Evolutionary conservation across 2,329 filamentous ascomycete genomes (phyloP), one percentile per base, ranked within the genome.

Genomic region (Herpotrichia juniperi): DNA sequence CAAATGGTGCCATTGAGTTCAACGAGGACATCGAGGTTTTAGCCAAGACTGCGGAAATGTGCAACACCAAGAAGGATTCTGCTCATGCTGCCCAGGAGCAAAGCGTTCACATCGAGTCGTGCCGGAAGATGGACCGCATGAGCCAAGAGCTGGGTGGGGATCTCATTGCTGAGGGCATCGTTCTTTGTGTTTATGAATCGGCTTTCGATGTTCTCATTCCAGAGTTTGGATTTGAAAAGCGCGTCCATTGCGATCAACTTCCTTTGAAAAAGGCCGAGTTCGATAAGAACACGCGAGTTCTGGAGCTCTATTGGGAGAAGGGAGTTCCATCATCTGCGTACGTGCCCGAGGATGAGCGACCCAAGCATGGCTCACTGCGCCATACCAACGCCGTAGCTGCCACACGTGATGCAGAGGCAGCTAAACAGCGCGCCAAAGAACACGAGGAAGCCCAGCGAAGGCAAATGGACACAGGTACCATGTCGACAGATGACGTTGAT

Each of bases 301-400:
- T 99, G 42, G 94, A 99, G 77, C 84, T 99, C 14, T 99, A 97
- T 82, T 99, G 94, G 94, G 94, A 99, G 86, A 99, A 97, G 84
- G 94, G 94, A 42, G 92, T 97, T 7, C 91, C 93, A 24, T 97
- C 93, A 57, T 97, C 93, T 37, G 90, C 93, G 2, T 99, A 96
- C 65, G 88, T 99, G 46, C 94, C 94, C 2, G 94, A 99, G 71
- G 94, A 99, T 71, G 94, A 99, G 79, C 89, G 93, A 51, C 93
- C 93, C 48, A 96, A 94, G 81, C 87, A 89, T 45, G 87, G 85
- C 50, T 83, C 84, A 10, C 89, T 90, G 64, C 86, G 91, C 59
- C 84, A 88, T 51, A 87, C 85, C 35, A 90, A 90, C 66, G 89
- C 90, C 46, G 84, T 87, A 46, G 89, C 88, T 30, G 90, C 90